Percentiles rank a stretch among this genome's conserved stretches.
Evolutionary conservation across 2,329 filamentous ascomycete genomes (phyloP).

Genomic region (Beauveria sp.): DNA sequence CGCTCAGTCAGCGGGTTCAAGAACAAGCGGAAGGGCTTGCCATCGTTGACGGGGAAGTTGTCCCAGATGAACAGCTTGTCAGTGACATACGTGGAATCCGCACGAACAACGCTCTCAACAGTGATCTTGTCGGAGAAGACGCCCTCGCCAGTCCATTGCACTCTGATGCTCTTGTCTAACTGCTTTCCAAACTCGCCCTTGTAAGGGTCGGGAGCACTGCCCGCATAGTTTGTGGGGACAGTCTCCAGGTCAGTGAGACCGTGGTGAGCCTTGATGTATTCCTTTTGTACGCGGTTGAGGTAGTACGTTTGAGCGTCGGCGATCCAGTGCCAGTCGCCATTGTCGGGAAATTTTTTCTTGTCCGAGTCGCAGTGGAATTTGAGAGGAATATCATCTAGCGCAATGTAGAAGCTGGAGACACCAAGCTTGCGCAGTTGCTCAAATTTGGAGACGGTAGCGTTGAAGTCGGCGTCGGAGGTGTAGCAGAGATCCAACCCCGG

Average conservation of each 20-base stretch:
- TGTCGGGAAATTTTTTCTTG: slow-evolving; percentile 5
- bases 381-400: slow-evolving; percentile 13
- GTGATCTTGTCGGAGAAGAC: slow-evolving; percentile 13
- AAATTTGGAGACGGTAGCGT: slow-evolving; percentile 14
- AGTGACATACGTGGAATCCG: slow-evolving; percentile 12
- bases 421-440: slow-evolving; percentile 13
- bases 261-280: slow-evolving; percentile 12
- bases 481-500: slow-evolving; percentile 15
- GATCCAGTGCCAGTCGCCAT: slow-evolving; percentile 5
- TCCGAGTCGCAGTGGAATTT: slow-evolving; percentile 14
- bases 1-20: slow-evolving; percentile 13
- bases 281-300: slow-evolving; percentile 14
- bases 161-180: slow-evolving; percentile 11
- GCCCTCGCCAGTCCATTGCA: slow-evolving; percentile 15
- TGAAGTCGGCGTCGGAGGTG: slow-evolving; percentile 13
- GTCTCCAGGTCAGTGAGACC: slow-evolving; percentile 13
- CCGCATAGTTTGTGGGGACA: slow-evolving; percentile 13
- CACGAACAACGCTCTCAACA: slow-evolving; percentile 10
- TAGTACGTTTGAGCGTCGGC: slow-evolving; percentile 13
- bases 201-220: slow-evolving; percentile 11
- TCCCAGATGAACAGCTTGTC: slow-evolving; percentile 16
- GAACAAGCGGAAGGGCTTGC: slow-evolving; percentile 12
- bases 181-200: slow-evolving; percentile 13
- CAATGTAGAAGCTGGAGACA: slow-evolving; percentile 14
- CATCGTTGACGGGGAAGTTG: slow-evolving; percentile 15